phyloP scores from a whole-genome alignment of 1,284 basidiomycete species.

The Singerocomus rubriflavus region DNA sequence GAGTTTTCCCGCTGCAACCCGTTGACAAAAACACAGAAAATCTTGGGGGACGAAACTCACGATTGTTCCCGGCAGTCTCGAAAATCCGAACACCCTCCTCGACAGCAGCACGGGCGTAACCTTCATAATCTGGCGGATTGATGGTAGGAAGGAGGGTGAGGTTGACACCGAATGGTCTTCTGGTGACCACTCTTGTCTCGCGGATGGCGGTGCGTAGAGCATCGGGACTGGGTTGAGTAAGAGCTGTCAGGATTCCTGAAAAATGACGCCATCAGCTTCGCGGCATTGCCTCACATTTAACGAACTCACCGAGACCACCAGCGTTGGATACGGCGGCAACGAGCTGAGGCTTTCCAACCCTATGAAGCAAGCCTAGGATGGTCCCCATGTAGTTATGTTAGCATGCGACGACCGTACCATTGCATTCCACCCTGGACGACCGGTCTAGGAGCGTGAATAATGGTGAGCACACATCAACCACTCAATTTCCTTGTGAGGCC shows the following conservation, averaged over 20 bases:
- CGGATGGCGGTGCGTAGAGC: slow-evolving; percentile 83
- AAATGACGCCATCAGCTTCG: neutral
- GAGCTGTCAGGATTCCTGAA: slow-evolving; percentile 78
- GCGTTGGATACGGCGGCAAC: slow-evolving; percentile 83
- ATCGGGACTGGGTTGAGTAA: slow-evolving; percentile 84
- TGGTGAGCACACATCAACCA: slow-evolving; percentile 6
- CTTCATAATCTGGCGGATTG: slow-evolving; percentile 88
- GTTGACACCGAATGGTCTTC: slow-evolving; percentile 88
- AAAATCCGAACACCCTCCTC: slow-evolving; percentile 89
- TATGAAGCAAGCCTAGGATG: slow-evolving; percentile 31
- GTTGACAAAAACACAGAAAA: neutral
- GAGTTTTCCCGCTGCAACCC: slow-evolving; percentile 61
- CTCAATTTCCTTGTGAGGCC: neutral
- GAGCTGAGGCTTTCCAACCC: slow-evolving; percentile 75
- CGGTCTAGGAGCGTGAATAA: slow-evolving; percentile 43
- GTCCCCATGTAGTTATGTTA: slow-evolving; percentile 1
- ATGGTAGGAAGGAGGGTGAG: slow-evolving; percentile 89
- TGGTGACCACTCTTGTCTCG: slow-evolving; percentile 68
- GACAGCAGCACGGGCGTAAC: slow-evolving; percentile 78
- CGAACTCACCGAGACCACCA: slow-evolving; percentile 69
- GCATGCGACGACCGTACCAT: slow-evolving; percentile 49
- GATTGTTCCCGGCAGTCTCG: slow-evolving; percentile 92
- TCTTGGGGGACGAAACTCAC: slow-evolving; percentile 39
- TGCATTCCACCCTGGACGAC: slow-evolving; percentile 85
- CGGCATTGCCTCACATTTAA: neutral